Evolutionary conservation across 75 land plant genomes (phyloP).

Genomic region (Ceratopteris richardii): DNA sequence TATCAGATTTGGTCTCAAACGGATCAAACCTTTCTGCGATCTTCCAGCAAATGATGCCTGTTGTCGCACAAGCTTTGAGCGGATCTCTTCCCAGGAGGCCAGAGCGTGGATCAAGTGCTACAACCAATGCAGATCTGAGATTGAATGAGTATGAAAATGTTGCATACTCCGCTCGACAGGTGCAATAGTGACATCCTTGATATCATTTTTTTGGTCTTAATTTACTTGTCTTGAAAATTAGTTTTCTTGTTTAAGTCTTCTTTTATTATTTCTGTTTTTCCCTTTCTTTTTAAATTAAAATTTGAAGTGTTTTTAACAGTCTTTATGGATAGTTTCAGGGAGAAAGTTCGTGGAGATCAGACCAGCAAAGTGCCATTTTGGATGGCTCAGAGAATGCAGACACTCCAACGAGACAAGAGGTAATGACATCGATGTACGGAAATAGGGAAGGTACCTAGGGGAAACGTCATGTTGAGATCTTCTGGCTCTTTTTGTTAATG

Average conservation of each 20-base stretch:
- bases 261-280: not conserved
- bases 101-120: not conserved
- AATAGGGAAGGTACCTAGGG: not conserved
- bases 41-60: constrained; percentile 86
- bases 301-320: too few relatives aligned
- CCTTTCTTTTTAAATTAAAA: too few relatives aligned
- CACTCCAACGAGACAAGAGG: too few relatives aligned
- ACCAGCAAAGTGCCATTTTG: too few relatives aligned
- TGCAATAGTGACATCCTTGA: not conserved
- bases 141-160: not conserved
- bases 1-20: not conserved
- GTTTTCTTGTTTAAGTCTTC: not conserved
- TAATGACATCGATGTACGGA: too few relatives aligned
- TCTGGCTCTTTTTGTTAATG: not conserved
- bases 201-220: not conserved
- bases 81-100: constrained; percentile 7
- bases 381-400: too few relatives aligned
- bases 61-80: constrained; percentile 62
- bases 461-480: not conserved
- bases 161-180: not conserved
- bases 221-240: not conserved
- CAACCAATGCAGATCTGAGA: not conserved
- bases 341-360: too few relatives aligned
- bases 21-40: constrained; percentile 65
- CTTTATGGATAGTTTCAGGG: too few relatives aligned